Conservation (phyloP, 352 stramenopile genomes). For the Blastocystis sp. region DNA sequence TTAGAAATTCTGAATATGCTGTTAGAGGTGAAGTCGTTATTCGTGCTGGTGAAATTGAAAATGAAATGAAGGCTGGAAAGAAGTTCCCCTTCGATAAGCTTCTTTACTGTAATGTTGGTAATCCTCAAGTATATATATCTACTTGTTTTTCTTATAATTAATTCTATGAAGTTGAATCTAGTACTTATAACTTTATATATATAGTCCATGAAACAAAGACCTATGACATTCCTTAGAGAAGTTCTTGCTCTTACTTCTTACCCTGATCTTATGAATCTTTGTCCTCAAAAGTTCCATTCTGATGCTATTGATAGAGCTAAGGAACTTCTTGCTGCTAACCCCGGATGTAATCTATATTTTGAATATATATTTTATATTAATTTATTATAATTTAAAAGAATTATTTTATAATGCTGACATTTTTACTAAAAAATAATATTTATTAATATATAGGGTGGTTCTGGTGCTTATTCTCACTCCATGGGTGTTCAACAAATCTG, state of each 20-base stretch:
- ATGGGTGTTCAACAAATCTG: slow-evolving; percentile 63
- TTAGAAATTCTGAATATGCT: no score
- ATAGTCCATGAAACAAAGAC: slow-evolving; percentile 67
- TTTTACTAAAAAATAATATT: slow-evolving; percentile 57
- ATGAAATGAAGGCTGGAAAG: slow-evolving; percentile 45
- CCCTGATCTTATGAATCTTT: slow-evolving; percentile 14
- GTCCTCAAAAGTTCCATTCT: slow-evolving; percentile 24
- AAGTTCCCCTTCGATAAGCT: slow-evolving; percentile 61
- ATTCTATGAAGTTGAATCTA: no score
- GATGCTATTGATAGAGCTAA: slow-evolving; percentile 33
- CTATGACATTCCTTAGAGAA: slow-evolving; percentile 70
- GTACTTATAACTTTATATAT: no score
- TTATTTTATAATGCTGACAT: slow-evolving; percentile 55
- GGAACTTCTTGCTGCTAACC: slow-evolving; percentile 48
- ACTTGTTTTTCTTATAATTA: no score
- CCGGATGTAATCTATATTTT: no score
- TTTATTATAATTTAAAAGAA: no score
- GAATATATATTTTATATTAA: no score
- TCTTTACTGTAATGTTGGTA: slow-evolving; percentile 75
- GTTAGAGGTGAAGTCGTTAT: slow-evolving; percentile 19
- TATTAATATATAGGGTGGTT: no score
- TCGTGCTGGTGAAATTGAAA: slow-evolving; percentile 19
- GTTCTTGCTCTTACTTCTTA: slow-evolving; percentile 57
- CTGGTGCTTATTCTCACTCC: slow-evolving; percentile 70
- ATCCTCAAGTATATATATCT: no score